These are phyloP conservation scores for Syncephalastrum monosporum DNA, from an alignment of 371 early-diverging fungal species.

Conservation along the genomic window DNA sequence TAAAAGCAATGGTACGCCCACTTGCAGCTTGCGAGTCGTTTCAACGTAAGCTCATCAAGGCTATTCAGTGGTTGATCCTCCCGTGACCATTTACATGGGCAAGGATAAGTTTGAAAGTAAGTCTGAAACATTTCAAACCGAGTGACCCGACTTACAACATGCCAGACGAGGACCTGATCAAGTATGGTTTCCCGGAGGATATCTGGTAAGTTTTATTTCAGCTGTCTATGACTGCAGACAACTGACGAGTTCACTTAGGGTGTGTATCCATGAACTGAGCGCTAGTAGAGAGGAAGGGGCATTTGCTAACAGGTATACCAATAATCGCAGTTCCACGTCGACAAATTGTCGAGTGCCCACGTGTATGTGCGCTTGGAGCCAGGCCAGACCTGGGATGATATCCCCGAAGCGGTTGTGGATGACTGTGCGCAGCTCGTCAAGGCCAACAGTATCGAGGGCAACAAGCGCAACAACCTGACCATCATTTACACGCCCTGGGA, in stretches of 20 bases:
- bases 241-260: neutral
- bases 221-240: neutral
- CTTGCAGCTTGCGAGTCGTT: neutral
- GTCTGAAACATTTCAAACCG: slow-evolving; percentile 4
- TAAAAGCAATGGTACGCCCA: slow-evolving; percentile 47
- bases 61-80: slow-evolving; percentile 65
- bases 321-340: slow-evolving; percentile 84
- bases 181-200: slow-evolving; percentile 91
- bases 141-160: neutral
- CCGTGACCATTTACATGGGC: slow-evolving; percentile 92
- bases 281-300: neutral
- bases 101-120: slow-evolving; percentile 95
- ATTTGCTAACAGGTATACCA: neutral
- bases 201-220: slow-evolving; percentile 69
- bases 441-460: slow-evolving; percentile 92
- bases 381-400: slow-evolving; percentile 79
- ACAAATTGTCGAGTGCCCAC: slow-evolving; percentile 96
- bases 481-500: slow-evolving; percentile 96
- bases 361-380: slow-evolving; percentile 84
- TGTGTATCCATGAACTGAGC: neutral
- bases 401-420: slow-evolving; percentile 70
- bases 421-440: slow-evolving; percentile 95
- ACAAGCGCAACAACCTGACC: slow-evolving; percentile 63
- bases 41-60: neutral
- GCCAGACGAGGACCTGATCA: slow-evolving; percentile 92